A percentile compares a stretch with the other conserved stretches of the same genome.
phyloP scores from a whole-genome alignment of 345 rosid species.

The Eucalyptus pumila region DNA sequence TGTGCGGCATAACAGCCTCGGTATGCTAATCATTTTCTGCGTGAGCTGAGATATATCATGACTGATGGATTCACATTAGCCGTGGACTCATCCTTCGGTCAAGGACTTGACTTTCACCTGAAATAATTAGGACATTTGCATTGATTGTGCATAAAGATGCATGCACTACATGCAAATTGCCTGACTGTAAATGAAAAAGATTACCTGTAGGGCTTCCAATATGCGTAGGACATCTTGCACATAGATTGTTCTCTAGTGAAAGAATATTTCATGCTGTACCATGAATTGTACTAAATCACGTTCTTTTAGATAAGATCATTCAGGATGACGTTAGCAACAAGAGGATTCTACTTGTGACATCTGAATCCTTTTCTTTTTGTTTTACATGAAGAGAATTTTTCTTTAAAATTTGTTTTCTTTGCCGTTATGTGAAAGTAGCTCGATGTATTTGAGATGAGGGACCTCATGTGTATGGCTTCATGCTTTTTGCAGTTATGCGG shows the following conservation, averaged over 20 bases:
- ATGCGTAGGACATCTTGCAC: neutral
- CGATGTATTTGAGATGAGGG: neutral
- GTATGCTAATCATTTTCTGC: constrained; percentile 24
- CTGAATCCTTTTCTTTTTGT: neutral
- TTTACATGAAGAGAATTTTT: neutral
- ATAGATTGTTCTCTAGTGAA: neutral
- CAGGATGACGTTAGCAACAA: neutral
- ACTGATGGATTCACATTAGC: neutral
- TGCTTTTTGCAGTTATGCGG: constrained; percentile 71
- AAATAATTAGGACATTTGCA: neutral
- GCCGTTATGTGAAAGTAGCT: neutral
- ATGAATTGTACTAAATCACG: neutral
- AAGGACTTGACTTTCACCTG: neutral
- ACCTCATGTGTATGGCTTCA: constrained; percentile 5
- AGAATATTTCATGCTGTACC: neutral
- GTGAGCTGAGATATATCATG: neutral
- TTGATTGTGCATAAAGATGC: neutral
- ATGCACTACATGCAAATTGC: neutral
- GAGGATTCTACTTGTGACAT: neutral
- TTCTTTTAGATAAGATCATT: neutral
- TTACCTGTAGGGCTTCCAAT: neutral
- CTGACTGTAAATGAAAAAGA: neutral
- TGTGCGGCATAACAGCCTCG: constrained; percentile 73
- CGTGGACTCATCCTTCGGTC: neutral
- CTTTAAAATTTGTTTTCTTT: neutral